These are phyloP conservation scores for Metschnikowia dekortorum DNA, from an alignment of 805 yeast genomes.

Conservation along the genomic window DNA sequence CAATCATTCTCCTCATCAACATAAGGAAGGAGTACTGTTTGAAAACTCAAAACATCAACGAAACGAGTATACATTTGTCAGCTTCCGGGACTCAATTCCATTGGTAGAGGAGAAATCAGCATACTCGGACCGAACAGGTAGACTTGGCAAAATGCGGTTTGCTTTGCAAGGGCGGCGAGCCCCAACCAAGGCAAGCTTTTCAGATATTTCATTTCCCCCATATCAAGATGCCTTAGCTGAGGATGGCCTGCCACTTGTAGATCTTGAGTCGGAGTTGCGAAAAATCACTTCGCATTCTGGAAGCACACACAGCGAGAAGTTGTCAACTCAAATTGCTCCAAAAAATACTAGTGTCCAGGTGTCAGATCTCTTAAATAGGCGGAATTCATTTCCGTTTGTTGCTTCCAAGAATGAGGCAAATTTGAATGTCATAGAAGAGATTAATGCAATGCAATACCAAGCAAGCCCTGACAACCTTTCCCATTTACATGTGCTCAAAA, in stretches of 20 bases:
- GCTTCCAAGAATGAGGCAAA: constrained; percentile 15
- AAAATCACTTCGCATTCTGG: constrained; percentile 3
- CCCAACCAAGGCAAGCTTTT: neutral
- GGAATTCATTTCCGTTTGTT: constrained; percentile 32
- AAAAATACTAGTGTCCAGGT: neutral
- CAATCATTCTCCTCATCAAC: constrained; percentile 1
- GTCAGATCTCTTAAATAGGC: constrained; percentile 21
- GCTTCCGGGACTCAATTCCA: constrained; percentile 32
- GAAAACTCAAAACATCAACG: neutral
- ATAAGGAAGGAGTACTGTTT: neutral
- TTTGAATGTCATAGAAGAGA: constrained; percentile 19
- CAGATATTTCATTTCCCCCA: neutral
- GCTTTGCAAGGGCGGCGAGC: constrained; percentile 25
- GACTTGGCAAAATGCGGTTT: constrained; percentile 32
- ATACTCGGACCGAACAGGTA: constrained; percentile 25
- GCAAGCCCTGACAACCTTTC: neutral
- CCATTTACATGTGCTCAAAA: constrained; percentile 1
- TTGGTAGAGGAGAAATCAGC: constrained; percentile 12
- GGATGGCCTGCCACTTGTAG: neutral
- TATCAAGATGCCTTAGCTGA: neutral
- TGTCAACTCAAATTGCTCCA: neutral
- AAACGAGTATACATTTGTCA: constrained; percentile 24
- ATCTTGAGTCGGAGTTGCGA: constrained; percentile 9
- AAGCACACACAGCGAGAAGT: neutral
- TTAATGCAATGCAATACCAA: constrained; percentile 7